Evolutionary conservation across 345 rosid genomes (phyloP), one percentile per base, ranked within the genome.

Genomic region (Citrus medica): DNA sequence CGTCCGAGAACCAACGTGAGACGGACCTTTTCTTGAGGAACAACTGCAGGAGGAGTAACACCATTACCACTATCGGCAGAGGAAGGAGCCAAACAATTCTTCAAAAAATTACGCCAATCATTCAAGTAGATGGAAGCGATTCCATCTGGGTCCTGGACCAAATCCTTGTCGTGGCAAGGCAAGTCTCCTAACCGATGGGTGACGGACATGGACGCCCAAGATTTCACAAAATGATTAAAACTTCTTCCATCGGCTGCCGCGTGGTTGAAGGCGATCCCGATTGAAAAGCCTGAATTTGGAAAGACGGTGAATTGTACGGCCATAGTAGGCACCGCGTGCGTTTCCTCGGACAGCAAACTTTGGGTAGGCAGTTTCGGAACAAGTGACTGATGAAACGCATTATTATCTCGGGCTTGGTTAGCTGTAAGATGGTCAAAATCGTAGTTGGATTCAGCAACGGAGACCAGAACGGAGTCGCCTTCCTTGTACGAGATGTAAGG

Each of bases 401-500:
- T 2, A 70, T 22, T 62, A 35, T 83, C 81, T 32, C 87, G 88
- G 1, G 84, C 33, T 0, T 77, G 78, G 73, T 84, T 80, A 1
- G 78, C 56, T 6, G 4, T 56, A 1, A 84, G 64, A 32, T 13
- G 22, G 17, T 78, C 38, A 61, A 85, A 88, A 67, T 88, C 86
- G 10, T 33, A 79, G 1, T 22, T n/a, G 2, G 91, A 89, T 82
- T 86, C 87, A 5, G 69, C 85, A 0, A 87, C 68, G 2, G 58
- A 69, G 75, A 89, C 74, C 10, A 66, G 4, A 53, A 85, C 77
- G n/a, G 79, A 83, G 75, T 80, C 83, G 9, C 77, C 85, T 12
- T 86, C 81, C 2, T 16, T 60, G 80, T 83, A 83, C 48, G 42
- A 40, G 9, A 87, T 60, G 30, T 67, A 82, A 0, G 89, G 89